Evolutionary conservation across 1,139 yeast genomes (phyloP).

Genomic region (Kluyveromyces sp.): DNA sequence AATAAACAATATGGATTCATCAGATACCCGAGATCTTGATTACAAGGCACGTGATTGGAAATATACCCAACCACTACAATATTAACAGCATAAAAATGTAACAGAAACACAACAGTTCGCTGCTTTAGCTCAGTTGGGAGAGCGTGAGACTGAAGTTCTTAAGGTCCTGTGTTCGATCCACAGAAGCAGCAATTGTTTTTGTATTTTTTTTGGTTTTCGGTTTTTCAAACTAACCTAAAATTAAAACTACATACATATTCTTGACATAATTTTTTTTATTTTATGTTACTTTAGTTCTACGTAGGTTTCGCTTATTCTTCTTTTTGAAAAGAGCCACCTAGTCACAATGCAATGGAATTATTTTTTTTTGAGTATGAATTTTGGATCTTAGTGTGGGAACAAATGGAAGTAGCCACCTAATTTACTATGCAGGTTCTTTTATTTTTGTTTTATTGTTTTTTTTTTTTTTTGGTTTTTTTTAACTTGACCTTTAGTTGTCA

Average conservation of each 20-base stretch:
- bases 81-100: not conserved
- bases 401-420: too few species aligned
- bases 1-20: too few species aligned
- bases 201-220: not conserved
- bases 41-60: not conserved
- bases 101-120: slow-evolving; percentile 7
- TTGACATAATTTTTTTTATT: too few species aligned
- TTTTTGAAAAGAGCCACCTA: not conserved
- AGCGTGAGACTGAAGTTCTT: slow-evolving; percentile 37
- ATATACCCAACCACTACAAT: not conserved
- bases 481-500: not conserved
- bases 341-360: not conserved
- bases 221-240: not conserved
- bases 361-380: not conserved
- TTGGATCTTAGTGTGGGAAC: not conserved
- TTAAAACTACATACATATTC: not conserved
- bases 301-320: not conserved
- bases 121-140: slow-evolving; percentile 28
- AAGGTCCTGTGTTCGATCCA: slow-evolving; percentile 94
- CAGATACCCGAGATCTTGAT: too few species aligned
- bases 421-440: not conserved
- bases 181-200: slow-evolving; percentile 61
- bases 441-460: not conserved
- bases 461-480: too few species aligned
- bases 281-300: too few species aligned